A percentile compares a stretch with the other conserved stretches of the same genome.
phyloP scores from a whole-genome alignment of 345 rosid species.

The Pistacia vera region DNA sequence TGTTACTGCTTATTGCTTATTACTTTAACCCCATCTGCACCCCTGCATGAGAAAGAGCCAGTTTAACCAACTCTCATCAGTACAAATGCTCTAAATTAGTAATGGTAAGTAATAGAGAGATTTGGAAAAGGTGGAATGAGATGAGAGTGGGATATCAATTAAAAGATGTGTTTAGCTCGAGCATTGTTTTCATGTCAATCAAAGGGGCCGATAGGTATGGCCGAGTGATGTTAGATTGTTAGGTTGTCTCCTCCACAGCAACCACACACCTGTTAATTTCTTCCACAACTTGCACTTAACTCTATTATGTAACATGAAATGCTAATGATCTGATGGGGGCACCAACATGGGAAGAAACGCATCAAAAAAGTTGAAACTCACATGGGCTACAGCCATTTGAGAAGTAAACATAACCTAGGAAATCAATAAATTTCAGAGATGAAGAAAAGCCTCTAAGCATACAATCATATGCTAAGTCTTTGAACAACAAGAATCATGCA shows the following conservation, averaged over 20 bases:
- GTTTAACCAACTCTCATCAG: neutral
- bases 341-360: neutral
- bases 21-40: neutral
- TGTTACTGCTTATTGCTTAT: neutral
- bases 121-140: neutral
- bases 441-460: too few species aligned
- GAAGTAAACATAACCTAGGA: too few species aligned
- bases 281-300: too few species aligned
- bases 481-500: too few species aligned
- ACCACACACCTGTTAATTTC: neutral
- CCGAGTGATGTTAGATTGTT: constrained; percentile 5
- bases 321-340: constrained; percentile 9
- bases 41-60: neutral
- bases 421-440: too few species aligned
- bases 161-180: constrained; percentile 16
- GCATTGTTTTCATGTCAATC: constrained; percentile 26
- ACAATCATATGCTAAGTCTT: too few species aligned
- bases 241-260: constrained; percentile 19
- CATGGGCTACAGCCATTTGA: neutral
- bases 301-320: neutral
- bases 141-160: neutral
- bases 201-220: neutral
- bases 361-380: constrained; percentile 17
- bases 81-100: neutral
- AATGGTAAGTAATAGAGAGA: neutral